Evolutionary conservation across 176 grass and related monocot genomes (phyloP), one percentile per base, ranked within the genome.

Genomic region (Alloteropsis semialata): DNA sequence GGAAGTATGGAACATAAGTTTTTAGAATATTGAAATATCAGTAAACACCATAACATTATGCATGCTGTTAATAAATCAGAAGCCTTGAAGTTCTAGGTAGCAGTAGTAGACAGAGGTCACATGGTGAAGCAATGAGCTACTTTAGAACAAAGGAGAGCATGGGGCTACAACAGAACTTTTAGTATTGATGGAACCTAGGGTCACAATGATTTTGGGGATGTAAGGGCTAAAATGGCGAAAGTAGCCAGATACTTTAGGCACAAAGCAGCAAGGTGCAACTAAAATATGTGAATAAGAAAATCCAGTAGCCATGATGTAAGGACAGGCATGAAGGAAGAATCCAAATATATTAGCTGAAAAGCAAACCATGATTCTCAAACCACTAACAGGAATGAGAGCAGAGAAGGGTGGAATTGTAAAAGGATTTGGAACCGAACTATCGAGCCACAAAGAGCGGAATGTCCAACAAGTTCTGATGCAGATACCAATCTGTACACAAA

Each of bases 281-380:
- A 57, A 38, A 74, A 21, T 64, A 5, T 48, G 16, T 58, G 38
- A 59, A 56, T 79, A 72, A 69, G 76, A 80, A 84, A 65, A 49
- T 58, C 63, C 53, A 43, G 38, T 21, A 69, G 77, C 51, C 57
- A 85, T 85, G 77, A 85, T 89, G 76, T n/a, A 81, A 75, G 76
- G 61, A 46, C 15, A 22, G 14, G 69, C 62, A 75, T 50, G 42
- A 14, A 75, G 24, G 69, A 36, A 70, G 17, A 33, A 80, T 29
- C 33, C 62, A 85, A 65, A 59, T 65, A 80, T 67, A 74, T 49
- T 75, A 84, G 41, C 29, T 42, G 58, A 62, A 84, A 88, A 78
- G 71, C 11, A 65, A 56, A 78, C 19, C 42, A 44, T 65, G 39
- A 51, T 84, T 61, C 37, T 65, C 42, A 65, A 84, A 91, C 18